Base-by-base conservation (phyloP, 2,329 filamentous ascomycete species). In the Ophiosphaerella korrae region DNA sequence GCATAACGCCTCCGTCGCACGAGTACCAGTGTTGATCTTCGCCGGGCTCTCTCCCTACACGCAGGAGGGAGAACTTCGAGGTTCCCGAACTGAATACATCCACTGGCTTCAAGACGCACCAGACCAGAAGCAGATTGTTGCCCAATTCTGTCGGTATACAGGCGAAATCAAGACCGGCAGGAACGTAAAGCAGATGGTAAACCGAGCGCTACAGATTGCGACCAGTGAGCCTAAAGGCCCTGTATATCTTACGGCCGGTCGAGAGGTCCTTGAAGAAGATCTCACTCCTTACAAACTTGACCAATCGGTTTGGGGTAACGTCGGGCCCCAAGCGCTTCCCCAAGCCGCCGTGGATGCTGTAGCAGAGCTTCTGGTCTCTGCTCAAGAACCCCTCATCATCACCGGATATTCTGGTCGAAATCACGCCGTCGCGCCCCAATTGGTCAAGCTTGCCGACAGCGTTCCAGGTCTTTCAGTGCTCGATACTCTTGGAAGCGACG, bases 101-200 rank as follows among this genome's bases (percentile, higher is more conserved):
- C 89, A 93, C 71, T 93, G 89, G 88, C 87, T 92, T 29, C 89
- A 93, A 65, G 88, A 93, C 71, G 87, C 92, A 2, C 89, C 88
- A 0, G 88, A 93, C 64, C 90, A 93, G 71, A 90, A 88, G 70
- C 82, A 86, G 63, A 92, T 96, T 52, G 78, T 96, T 3, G 79
- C 84, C 0, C 91, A 96, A 75, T 96, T 96, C 73, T 96, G 92
- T 70, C 83, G 91, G 8, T 96, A 94, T 66, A 77, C 87, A 0
- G 90, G 82, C 3, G 92, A 96, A 76, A 86, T 96, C 73, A 92
- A 92, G 76, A 88, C 88, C 2, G 90, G 90, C 13, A 84, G 83
- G 67, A 96, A 95, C 65, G 84, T 95, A 52, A 95, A 95, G 79
- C 90, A 96, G 76, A 87, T 95, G 75, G 88, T 96, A 52, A 91